Base-by-base conservation (phyloP, 805 yeast genomes). In the Huiozyma sinensis region DNA sequence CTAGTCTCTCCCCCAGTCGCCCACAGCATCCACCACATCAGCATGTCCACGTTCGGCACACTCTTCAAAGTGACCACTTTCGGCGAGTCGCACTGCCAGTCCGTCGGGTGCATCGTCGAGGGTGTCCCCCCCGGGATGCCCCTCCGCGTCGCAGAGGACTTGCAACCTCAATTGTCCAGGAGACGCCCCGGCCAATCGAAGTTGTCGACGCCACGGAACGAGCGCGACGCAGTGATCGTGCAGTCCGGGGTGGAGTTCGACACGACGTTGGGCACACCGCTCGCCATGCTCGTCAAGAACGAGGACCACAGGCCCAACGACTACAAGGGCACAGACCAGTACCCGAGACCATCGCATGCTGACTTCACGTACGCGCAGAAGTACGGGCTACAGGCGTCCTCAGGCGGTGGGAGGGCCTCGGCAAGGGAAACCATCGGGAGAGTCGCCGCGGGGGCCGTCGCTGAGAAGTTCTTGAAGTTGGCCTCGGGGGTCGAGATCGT, bases 351-450 rank as follows among this genome's bases (percentile, higher is more conserved):
- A 28, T 85, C 95, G 30, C 98, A 92, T 66, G 97, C 98, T 13
- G 98, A 92, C 66, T 88, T 73, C 74, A 92, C 98, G 24, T 92
- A 92, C 67, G 71, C 85, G 59, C 72, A 76, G 51, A 92, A 92
- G 67, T 92, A 92, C 68, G 95, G 96, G 37, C 74, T 80, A 54
- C 92, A 92, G 68, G 94, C 97, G 5, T 77, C 95, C 5, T 82
- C 94, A 33, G 98, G 98, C 42, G 98, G 98, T 59, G 98, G 98
- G 50, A 79, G 98, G 62, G 83, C 97, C 9, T 79, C 90, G 38
- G 98, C 98, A 7, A 79, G 98, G 66, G 98, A 92, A 68, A 92
- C 98, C 37, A 92, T 92, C 56, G 98, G 98, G 46, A 79, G 98
- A 66, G 98, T 92, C 43, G 97, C 97, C 40, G 97, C 97, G 7